phyloP scores from a whole-genome alignment of 2,329 filamentous ascomycete species.

The Zymoseptoria crescenta region DNA sequence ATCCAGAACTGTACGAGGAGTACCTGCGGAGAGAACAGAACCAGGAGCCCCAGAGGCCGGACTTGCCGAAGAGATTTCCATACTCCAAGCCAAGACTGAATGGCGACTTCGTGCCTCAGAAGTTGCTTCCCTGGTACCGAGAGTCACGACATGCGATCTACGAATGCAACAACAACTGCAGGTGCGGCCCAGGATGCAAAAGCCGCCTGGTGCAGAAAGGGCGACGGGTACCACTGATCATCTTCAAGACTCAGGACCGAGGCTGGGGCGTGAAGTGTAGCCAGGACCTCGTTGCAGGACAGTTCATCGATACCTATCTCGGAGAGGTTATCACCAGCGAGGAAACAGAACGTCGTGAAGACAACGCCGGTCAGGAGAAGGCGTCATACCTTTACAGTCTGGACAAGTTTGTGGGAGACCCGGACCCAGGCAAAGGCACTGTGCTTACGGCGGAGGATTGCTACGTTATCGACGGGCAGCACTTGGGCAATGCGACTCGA shows the following conservation, averaged over 20 bases:
- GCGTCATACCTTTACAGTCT: slow-evolving; percentile 73
- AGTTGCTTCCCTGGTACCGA: slow-evolving; percentile 34
- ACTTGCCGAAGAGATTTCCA: slow-evolving; percentile 49
- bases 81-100: slow-evolving; percentile 44
- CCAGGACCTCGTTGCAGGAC: slow-evolving; percentile 58
- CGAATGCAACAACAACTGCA: slow-evolving; percentile 68
- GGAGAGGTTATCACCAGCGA: slow-evolving; percentile 48
- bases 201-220: slow-evolving; percentile 72
- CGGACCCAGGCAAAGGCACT: slow-evolving; percentile 36
- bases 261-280: slow-evolving; percentile 70
- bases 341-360: slow-evolving; percentile 54
- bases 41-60: slow-evolving; percentile 23
- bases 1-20: slow-evolving; percentile 10
- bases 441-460: slow-evolving; percentile 36
- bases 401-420: slow-evolving; percentile 58
- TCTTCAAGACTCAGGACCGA: slow-evolving; percentile 66
- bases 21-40: slow-evolving; percentile 17
- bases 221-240: slow-evolving; percentile 61
- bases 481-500: slow-evolving; percentile 67
- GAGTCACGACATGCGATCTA: slow-evolving; percentile 53
- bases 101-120: slow-evolving; percentile 16
- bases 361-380: slow-evolving; percentile 53
- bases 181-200: slow-evolving; percentile 56
- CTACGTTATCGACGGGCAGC: slow-evolving; percentile 57
- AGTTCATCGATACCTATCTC: slow-evolving; percentile 74